Evolutionary conservation across 1,139 yeast species (phyloP).

Genomic region (Saccharomyces hybrid): DNA sequence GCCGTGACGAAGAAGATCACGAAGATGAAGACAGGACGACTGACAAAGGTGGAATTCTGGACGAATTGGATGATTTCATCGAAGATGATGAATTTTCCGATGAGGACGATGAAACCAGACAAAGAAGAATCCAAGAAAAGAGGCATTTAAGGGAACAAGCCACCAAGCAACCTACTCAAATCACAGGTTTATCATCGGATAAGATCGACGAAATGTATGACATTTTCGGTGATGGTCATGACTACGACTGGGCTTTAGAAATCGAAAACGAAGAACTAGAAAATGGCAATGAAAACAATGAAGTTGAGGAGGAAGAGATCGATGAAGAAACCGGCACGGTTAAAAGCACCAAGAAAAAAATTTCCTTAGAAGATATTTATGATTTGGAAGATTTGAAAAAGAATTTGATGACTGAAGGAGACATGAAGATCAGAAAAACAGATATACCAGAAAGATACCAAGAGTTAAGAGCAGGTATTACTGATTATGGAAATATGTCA

Average conservation of each 20-base stretch:
- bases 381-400: constrained; percentile 91
- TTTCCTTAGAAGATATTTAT: constrained; percentile 77
- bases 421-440: constrained; percentile 74
- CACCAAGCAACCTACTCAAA: constrained; percentile 46
- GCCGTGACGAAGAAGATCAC: constrained; percentile 7
- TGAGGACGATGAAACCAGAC: constrained; percentile 64
- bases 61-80: constrained; percentile 92
- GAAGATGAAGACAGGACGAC: constrained; percentile 34
- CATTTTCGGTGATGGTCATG: constrained; percentile 95
- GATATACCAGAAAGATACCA: constrained; percentile 94
- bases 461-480: constrained; percentile 54
- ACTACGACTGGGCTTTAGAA: constrained; percentile 95
- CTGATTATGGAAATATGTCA: constrained; percentile 54
- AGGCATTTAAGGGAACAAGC: constrained; percentile 32
- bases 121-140: constrained; percentile 34
- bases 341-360: constrained; percentile 39
- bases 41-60: constrained; percentile 35
- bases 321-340: constrained; percentile 40
- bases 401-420: constrained; percentile 86
- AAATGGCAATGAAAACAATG: constrained; percentile 34
- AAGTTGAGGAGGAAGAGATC: constrained; percentile 38
- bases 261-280: constrained; percentile 61
- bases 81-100: constrained; percentile 95
- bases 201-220: constrained; percentile 88
- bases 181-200: constrained; percentile 81